Conservation (phyloP, 345 rosid species). For the Punica granatum region DNA sequence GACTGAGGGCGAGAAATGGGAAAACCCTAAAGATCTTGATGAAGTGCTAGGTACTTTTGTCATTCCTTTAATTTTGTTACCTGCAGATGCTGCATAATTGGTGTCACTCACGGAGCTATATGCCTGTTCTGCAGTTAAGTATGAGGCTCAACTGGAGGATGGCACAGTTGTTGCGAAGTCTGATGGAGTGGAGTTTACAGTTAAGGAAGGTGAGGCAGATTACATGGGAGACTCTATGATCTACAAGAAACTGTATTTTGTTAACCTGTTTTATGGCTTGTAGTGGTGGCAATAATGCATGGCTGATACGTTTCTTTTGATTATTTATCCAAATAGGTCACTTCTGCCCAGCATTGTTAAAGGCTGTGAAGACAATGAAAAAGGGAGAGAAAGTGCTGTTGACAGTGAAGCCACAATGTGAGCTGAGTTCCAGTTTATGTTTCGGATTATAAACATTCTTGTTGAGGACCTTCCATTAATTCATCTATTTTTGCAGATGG, state of each 20-base stretch:
- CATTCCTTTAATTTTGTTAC: constrained; percentile 3
- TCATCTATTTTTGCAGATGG: constrained; percentile 47
- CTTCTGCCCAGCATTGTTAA: constrained; percentile 77
- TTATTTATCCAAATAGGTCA: constrained; percentile 30
- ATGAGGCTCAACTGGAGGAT: constrained; percentile 68
- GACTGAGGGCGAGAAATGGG: constrained; percentile 21
- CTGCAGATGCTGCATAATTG: background rate
- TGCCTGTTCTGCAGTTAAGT: constrained; percentile 48
- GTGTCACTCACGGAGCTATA: background rate
- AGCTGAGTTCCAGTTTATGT: constrained; percentile 3
- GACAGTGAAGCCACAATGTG: constrained; percentile 77
- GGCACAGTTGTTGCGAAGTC: constrained; percentile 58
- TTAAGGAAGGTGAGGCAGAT: constrained; percentile 53
- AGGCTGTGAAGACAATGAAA: constrained; percentile 90
- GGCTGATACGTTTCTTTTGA: background rate
- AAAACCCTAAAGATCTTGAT: constrained; percentile 22
- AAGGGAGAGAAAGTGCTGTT: constrained; percentile 69
- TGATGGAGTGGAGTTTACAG: constrained; percentile 74
- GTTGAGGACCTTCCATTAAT: constrained; percentile 1
- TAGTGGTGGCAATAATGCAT: background rate
- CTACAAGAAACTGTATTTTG: background rate
- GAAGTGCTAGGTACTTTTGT: constrained; percentile 17
- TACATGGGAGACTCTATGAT: background rate
- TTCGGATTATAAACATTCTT: background rate
- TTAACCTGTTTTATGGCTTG: background rate